Evolutionary conservation across 2,329 filamentous ascomycete species (phyloP).

Genomic region (Malbranchea zuffiana): DNA sequence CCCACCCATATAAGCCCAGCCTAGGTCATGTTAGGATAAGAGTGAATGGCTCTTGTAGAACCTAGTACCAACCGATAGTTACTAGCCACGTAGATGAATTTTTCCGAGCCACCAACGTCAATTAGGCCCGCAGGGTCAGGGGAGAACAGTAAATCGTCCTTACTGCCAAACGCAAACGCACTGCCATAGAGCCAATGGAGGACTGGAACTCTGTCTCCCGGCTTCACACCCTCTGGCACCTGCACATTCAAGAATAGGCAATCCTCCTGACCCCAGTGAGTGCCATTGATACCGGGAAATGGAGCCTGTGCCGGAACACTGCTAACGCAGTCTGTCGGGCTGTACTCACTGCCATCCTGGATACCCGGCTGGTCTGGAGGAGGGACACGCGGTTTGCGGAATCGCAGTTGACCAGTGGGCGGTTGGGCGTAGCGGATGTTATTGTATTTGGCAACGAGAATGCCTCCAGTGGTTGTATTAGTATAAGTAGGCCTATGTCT

Average conservation of each 20-base stretch:
- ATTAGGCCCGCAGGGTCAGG: slow-evolving; percentile 7
- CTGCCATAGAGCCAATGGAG: slow-evolving; percentile 13
- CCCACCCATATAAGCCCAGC: slow-evolving; percentile 11
- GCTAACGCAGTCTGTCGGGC: slow-evolving; percentile 7
- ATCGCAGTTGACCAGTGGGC: slow-evolving; percentile 3
- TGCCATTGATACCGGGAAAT: slow-evolving; percentile 8
- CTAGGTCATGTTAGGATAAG: not conserved
- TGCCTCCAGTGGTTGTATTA: not conserved
- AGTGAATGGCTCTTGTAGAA: not conserved
- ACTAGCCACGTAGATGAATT: slow-evolving; percentile 12
- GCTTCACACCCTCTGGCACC: slow-evolving; percentile 9
- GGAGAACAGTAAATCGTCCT: slow-evolving; percentile 1
- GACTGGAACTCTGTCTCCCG: slow-evolving; percentile 9
- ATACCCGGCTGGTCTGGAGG: slow-evolving; percentile 2
- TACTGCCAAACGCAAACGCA: slow-evolving; percentile 8
- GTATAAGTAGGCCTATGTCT: slow-evolving; percentile 4
- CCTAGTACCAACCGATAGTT: slow-evolving; percentile 9
- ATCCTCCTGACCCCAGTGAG: slow-evolving; percentile 11
- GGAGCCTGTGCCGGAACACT: slow-evolving; percentile 1
- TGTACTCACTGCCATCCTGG: slow-evolving; percentile 4
- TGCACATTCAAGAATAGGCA: slow-evolving; percentile 12
- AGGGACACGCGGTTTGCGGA: slow-evolving; percentile 4
- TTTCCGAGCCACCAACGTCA: slow-evolving; percentile 3
- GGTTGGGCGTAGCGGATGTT: slow-evolving; percentile 13
- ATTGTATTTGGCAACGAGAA: slow-evolving; percentile 10